A percentile compares a stretch with the other conserved stretches of the same genome.
phyloP scores from a whole-genome alignment of 306 rosid species.

The Quercus rubra region DNA sequence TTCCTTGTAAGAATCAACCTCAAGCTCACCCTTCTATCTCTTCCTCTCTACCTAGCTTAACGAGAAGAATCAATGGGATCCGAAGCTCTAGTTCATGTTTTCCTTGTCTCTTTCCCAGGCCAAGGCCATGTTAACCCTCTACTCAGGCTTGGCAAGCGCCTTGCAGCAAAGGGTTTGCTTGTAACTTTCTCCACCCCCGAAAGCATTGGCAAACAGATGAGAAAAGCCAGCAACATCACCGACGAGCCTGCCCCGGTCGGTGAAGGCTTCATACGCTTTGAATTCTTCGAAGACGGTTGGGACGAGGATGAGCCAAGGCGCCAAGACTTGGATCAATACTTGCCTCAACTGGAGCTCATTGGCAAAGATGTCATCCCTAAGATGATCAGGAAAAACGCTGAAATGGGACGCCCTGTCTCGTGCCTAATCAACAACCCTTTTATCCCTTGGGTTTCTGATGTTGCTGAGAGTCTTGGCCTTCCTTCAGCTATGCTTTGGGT shows the following conservation, averaged over 20 bases:
- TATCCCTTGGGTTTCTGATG: conserved; percentile 65
- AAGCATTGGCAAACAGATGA: conserved; percentile 34
- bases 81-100: conserved; percentile 29
- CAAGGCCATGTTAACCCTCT: conserved; percentile 86
- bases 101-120: conserved; percentile 56
- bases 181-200: conserved; percentile 51
- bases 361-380: conserved; percentile 28
- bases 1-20: neutral
- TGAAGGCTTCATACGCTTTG: conserved; percentile 48
- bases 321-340: neutral
- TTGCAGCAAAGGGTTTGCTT: conserved; percentile 59
- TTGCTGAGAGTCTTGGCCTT: conserved; percentile 32
- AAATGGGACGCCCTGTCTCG: conserved; percentile 33
- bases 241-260: conserved; percentile 37
- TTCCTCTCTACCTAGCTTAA: neutral
- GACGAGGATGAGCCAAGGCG: conserved; percentile 24
- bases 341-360: conserved; percentile 26
- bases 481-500: conserved; percentile 63
- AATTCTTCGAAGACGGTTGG: conserved; percentile 54
- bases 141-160: conserved; percentile 54
- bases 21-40: neutral
- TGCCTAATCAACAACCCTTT: conserved; percentile 61
- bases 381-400: conserved; percentile 34
- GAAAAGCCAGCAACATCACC: conserved; percentile 34
- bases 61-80: conserved; percentile 29